A percentile compares a stretch with the other conserved stretches of the same genome.
These are phyloP conservation scores for Coemansia sp. DNA, from an alignment of 192 early-diverging fungal genomes.

Conservation along the genomic window DNA sequence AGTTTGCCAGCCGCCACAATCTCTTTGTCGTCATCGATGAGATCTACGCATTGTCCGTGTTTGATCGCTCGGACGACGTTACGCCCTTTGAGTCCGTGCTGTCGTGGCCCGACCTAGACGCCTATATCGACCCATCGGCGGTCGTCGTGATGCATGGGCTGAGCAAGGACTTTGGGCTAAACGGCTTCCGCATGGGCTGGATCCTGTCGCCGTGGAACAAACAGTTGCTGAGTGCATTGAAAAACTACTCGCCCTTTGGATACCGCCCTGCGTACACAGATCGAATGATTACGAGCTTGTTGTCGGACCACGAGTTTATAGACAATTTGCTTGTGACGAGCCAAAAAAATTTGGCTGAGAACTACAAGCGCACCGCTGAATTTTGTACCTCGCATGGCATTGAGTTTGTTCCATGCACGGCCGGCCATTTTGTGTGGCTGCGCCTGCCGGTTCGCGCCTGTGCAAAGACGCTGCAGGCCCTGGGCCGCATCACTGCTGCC, in stretches of 20 bases:
- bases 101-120: conserved; percentile 56
- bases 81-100: conserved; percentile 68
- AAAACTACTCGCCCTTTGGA: conserved; percentile 57
- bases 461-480: conserved; percentile 48
- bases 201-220: conserved; percentile 64
- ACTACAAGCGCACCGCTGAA: conserved; percentile 48
- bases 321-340: conserved; percentile 63
- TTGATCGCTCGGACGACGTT: conserved; percentile 35
- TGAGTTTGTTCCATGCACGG: conserved; percentile 60
- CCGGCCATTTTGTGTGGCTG: conserved; percentile 74
- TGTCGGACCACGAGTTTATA: conserved; percentile 59
- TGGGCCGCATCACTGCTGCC: neutral
- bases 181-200: conserved; percentile 71
- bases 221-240: conserved; percentile 22
- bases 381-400: conserved; percentile 54
- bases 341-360: conserved; percentile 54
- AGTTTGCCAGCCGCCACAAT: conserved; percentile 62
- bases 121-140: conserved; percentile 60
- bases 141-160: conserved; percentile 77
- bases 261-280: conserved; percentile 66
- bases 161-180: conserved; percentile 83
- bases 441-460: conserved; percentile 23
- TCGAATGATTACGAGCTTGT: conserved; percentile 55
- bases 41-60: conserved; percentile 74
- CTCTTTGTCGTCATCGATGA: conserved; percentile 78